Evolutionary conservation across 1,139 yeast species (phyloP).

Genomic region (Magnusiomyces paraingens): DNA sequence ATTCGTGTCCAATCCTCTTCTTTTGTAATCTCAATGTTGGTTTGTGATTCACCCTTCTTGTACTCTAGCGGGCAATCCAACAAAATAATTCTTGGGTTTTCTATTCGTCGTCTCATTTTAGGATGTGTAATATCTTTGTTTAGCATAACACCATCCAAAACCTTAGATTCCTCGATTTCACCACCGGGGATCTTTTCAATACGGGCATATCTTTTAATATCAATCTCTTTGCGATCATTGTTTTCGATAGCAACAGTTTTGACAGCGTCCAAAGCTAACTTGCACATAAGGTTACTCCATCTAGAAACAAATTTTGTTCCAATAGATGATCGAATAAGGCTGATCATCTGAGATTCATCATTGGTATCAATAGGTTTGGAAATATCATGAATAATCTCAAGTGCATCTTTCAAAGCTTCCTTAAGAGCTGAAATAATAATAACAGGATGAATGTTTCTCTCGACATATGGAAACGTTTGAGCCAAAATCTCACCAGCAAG

Average conservation of each 20-base stretch:
- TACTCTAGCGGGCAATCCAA: slow-evolving; percentile 96
- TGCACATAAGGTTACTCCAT: slow-evolving; percentile 92
- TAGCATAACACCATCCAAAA: slow-evolving; percentile 84
- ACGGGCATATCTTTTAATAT: slow-evolving; percentile 85
- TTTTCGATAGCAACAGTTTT: slow-evolving; percentile 69
- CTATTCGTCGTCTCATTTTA: slow-evolving; percentile 84
- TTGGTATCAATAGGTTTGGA: slow-evolving; percentile 78
- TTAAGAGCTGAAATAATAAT: slow-evolving; percentile 91
- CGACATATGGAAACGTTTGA: slow-evolving; percentile 86
- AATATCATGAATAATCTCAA: slow-evolving; percentile 78
- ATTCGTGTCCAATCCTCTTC: slow-evolving; percentile 97
- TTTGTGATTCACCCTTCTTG: slow-evolving; percentile 98
- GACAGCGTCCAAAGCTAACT: slow-evolving; percentile 80
- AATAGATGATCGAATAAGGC: slow-evolving; percentile 81
- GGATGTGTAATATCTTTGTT: slow-evolving; percentile 98
- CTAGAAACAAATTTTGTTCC: slow-evolving; percentile 92
- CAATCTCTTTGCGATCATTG: slow-evolving; percentile 71
- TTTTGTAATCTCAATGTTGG: slow-evolving; percentile 93
- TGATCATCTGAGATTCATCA: slow-evolving; percentile 81
- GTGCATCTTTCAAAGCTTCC: slow-evolving; percentile 84
- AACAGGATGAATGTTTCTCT: slow-evolving; percentile 94
- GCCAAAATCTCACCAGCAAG: slow-evolving; percentile 96
- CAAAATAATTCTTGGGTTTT: slow-evolving; percentile 80
- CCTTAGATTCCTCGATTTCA: slow-evolving; percentile 81
- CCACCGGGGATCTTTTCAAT: slow-evolving; percentile 98